Evolutionary conservation across 108 stramenopile genomes (phyloP).

Genomic region (Seminavis robusta): DNA sequence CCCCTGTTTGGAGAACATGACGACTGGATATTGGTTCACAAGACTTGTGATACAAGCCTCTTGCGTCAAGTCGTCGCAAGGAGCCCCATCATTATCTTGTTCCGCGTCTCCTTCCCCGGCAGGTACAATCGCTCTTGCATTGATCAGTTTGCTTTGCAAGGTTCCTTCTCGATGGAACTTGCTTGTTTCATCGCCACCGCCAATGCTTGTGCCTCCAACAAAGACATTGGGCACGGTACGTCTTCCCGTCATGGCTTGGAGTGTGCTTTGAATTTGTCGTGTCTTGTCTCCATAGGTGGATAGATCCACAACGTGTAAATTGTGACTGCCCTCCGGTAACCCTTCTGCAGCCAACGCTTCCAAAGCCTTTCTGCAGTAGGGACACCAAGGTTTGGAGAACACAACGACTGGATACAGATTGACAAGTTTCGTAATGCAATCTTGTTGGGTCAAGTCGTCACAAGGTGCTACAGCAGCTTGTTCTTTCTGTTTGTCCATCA

Average conservation of each 20-base stretch:
- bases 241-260: slow-evolving; percentile 69
- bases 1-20: slow-evolving; percentile 80
- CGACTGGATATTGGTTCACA: slow-evolving; percentile 56
- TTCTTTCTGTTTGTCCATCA: no score
- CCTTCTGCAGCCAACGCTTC: slow-evolving; percentile 51
- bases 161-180: not conserved
- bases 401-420: slow-evolving; percentile 60
- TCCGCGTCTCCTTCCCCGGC: not conserved
- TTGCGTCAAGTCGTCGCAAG: slow-evolving; percentile 45
- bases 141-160: not conserved
- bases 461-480: no score
- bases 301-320: slow-evolving; percentile 48
- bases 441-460: slow-evolving; percentile 42
- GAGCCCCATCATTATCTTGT: slow-evolving; percentile 29
- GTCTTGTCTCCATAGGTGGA: slow-evolving; percentile 26
- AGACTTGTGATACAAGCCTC: slow-evolving; percentile 42
- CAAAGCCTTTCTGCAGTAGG: slow-evolving; percentile 68
- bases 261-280: slow-evolving; percentile 47
- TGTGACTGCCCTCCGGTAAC: slow-evolving; percentile 17
- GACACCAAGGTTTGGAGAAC: slow-evolving; percentile 55
- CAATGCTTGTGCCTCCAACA: slow-evolving; percentile 70
- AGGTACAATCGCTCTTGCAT: no score
- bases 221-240: slow-evolving; percentile 93
- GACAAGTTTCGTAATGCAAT: slow-evolving; percentile 51
- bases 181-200: slow-evolving; percentile 79